Evolutionary conservation across 441 rosid species (phyloP), one percentile per base, ranked within the genome.

Genomic region (Erodium trifolium): DNA sequence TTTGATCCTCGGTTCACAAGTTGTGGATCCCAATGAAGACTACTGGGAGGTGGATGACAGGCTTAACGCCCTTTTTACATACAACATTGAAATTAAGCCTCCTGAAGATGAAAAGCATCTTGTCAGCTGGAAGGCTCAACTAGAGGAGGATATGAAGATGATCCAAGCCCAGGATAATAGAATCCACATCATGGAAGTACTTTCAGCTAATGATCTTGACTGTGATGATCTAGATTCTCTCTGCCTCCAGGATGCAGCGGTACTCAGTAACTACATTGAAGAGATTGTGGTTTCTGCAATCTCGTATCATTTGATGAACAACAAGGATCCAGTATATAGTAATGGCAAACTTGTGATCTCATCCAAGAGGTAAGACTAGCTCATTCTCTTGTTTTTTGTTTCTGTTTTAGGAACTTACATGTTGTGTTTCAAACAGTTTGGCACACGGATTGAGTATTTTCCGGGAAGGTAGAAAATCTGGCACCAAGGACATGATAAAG

Each of bases 121-220:
- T 4, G 87, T 88, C 67, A 90, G 87, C 83, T 87, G 93, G 93
- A 90, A 90, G 65, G 79, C 87, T 43, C 93, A 88, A 68, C 80
- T 90, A 35, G 93, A 88, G 74, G 79, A 82, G 67, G 93, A 88
- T 72, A 88, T 90, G 96, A 88, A 84, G 83, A 83, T 75, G 87
- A 82, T 90, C 57, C 84, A 84, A 79, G 85, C 87, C 70, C 88
- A 84, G 71, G 96, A 90, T 71, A 90, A 88, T 59, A 80, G 85
- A 74, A 90, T 81, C 76, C 96, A 90, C 67, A 84, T 91, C 73
- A 80, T 81, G 85, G 96, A 91, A 77, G 96, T 89, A 60, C 88
- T 91, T 63, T 86, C 92, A 4, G 83, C 82, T 2, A 91, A 91
- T 66, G 97, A 91, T 76, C 84, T 91, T 3, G 86, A 83, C 62